Evolutionary conservation across 73 alveolate genomes (phyloP), one percentile per base, ranked within the genome.

Genomic region (Stentor coeruleus): DNA sequence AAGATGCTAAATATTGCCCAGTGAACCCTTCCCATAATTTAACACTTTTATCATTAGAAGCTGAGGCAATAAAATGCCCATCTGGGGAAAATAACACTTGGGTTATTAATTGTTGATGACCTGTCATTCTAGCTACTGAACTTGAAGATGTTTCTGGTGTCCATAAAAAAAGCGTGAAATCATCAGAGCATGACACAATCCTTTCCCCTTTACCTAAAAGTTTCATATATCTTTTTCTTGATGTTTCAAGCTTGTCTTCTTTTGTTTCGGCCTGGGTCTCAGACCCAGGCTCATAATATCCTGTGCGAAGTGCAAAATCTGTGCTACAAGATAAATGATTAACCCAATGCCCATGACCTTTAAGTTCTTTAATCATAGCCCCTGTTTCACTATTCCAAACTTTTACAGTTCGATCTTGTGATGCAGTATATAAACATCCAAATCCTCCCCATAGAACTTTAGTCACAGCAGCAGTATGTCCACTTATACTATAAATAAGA

Each of bases 141-240:
- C 96, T 91, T 38, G 90, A 76, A 31, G 90, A 57, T 26, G 87
- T 88, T n/a, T 39, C 60, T 30, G 97, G 97, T 81, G 91, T 93
- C 99, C 99, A 98, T 76, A 98, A 82, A 86, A 95, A 95, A 83
- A 98, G 88, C 35, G 99, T 97, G 89, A 89, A 88, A 85, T 98
- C 99, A 90, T 98, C 99, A 77, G 99, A 93, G 42, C 99, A 99
- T 38, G 98, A 89, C 3, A 97, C 99, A 72, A 98, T 81, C 84
- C 99, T 93, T 85, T 98, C 99, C 83, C 82, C 96, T 55, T 87
- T 93, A 66, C 91, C 79, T 66, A 20, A 20, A 1, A 66, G n/a
- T 66, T 66, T 66, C 37, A 20, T 66, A 33, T 20, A 66, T 20
- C n/a, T 20, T 0, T 20, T 31, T 20, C 11, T 2, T 0, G 79